Evolutionary conservation across 345 rosid genomes (phyloP).

Genomic region (Ricinus communis): DNA sequence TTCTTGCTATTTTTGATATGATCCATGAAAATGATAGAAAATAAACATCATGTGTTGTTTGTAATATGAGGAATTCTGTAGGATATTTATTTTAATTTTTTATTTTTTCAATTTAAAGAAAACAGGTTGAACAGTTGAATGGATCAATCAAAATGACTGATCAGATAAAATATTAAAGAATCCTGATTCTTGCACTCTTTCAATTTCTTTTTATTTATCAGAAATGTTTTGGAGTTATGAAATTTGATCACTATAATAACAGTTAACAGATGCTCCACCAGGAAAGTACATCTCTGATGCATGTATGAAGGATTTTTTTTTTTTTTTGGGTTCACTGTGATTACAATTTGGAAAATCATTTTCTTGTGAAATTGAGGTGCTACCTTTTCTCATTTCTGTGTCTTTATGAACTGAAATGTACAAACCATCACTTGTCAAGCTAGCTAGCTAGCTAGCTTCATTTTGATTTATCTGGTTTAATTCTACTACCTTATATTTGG

Average conservation of each 20-base stretch:
- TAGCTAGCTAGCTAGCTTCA: too few species aligned
- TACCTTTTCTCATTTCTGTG: background rate
- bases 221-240: background rate
- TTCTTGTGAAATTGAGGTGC: conserved; percentile 1
- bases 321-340: background rate
- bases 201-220: background rate
- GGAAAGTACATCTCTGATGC: background rate
- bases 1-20: conserved; percentile 7
- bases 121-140: conserved; percentile 17
- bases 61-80: conserved; percentile 1
- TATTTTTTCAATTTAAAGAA: conserved; percentile 1
- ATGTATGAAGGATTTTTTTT: background rate
- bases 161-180: background rate
- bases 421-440: too few species aligned
- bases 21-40: conserved; percentile 2
- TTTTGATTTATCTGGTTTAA: too few species aligned
- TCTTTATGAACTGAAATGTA: too few species aligned
- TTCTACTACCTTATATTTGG: too few species aligned
- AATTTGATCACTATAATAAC: background rate
- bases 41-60: conserved; percentile 9
- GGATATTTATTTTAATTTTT: background rate
- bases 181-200: background rate
- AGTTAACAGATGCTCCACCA: background rate
- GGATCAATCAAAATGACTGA: conserved; percentile 24
- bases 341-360: background rate